phyloP scores from a whole-genome alignment of 192 early-diverging fungal genomes.

The Backusella liffmaniae region DNA sequence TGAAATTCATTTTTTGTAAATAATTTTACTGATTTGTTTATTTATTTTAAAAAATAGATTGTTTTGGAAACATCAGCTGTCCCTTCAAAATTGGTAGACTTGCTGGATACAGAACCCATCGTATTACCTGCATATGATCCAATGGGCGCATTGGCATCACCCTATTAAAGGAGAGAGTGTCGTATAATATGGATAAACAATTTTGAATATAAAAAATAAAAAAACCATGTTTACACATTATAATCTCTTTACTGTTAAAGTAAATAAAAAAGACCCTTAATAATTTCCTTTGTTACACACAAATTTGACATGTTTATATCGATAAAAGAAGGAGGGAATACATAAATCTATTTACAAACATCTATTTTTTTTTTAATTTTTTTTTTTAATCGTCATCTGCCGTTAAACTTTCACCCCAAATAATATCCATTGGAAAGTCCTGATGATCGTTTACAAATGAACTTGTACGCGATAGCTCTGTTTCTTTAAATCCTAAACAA shows the following conservation, averaged over 20 bases:
- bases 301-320: background rate
- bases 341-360: background rate
- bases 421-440: slow-evolving; percentile 19
- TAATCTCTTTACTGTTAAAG: background rate
- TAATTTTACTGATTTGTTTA: background rate
- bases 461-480: slow-evolving; percentile 14
- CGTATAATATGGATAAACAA: no score
- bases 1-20: background rate
- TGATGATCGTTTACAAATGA: slow-evolving; percentile 8
- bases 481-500: slow-evolving; percentile 34
- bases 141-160: slow-evolving; percentile 64
- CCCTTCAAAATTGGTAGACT: slow-evolving; percentile 56
- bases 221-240: background rate
- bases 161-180: background rate
- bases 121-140: slow-evolving; percentile 79
- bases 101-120: slow-evolving; percentile 60
- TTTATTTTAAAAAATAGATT: slow-evolving; percentile 39
- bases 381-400: background rate
- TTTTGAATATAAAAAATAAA: no score
- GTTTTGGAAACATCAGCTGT: slow-evolving; percentile 67
- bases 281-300: background rate
- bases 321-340: background rate
- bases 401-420: slow-evolving; percentile 31
- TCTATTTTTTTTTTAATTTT: background rate
- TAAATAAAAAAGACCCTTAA: background rate